Evolutionary conservation across 1,284 basidiomycete genomes (phyloP).

Genomic region (Bondarzewia mesenterica): DNA sequence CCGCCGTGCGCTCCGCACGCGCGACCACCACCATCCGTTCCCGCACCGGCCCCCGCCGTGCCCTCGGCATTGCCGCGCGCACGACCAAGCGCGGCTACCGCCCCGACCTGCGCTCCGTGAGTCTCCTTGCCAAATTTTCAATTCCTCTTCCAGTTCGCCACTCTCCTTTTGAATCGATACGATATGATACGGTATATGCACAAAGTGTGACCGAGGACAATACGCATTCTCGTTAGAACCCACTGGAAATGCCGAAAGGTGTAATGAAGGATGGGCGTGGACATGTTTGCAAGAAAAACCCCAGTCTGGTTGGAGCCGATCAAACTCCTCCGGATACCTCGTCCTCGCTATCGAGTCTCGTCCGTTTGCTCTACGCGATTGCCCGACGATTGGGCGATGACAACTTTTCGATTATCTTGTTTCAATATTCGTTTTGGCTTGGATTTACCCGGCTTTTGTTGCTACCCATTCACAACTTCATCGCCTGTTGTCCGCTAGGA

Average conservation of each 20-base stretch:
- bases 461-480: background rate
- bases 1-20: conserved; percentile 40
- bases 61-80: conserved; percentile 62
- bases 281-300: conserved; percentile 74
- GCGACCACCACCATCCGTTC: conserved; percentile 54
- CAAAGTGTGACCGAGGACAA: background rate
- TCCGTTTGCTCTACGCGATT: conserved; percentile 50
- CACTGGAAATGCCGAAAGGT: conserved; percentile 38
- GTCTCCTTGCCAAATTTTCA: conserved; percentile 25
- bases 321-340: conserved; percentile 50
- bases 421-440: conserved; percentile 9
- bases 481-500: conserved; percentile 3
- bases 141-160: conserved; percentile 4
- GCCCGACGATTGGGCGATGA: conserved; percentile 68
- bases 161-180: background rate
- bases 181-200: no score
- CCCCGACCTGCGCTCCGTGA: conserved; percentile 75
- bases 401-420: conserved; percentile 23
- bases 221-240: conserved; percentile 53
- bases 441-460: conserved; percentile 13
- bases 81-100: conserved; percentile 73
- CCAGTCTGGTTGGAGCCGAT: conserved; percentile 41
- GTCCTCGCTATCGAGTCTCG: conserved; percentile 69
- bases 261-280: conserved; percentile 77
- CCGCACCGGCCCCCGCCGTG: conserved; percentile 68